Conservation (phyloP, 225 moss, liverwort and hornwort species). For the Physcomitrium patens region DNA sequence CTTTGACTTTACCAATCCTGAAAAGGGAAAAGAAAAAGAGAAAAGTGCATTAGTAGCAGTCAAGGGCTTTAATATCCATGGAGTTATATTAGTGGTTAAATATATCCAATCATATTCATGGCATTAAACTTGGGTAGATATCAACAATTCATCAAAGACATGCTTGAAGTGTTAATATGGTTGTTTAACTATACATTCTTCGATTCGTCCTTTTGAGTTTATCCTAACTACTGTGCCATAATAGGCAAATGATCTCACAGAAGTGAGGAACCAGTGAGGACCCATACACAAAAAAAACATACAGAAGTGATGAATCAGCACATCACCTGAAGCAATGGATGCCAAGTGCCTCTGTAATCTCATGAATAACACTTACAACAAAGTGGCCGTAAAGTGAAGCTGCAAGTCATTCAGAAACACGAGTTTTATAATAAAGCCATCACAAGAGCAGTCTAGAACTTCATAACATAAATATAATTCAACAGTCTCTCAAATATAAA, state of each 20-base stretch:
- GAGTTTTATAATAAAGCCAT: background rate
- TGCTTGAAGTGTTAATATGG: background rate
- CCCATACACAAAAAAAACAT: background rate
- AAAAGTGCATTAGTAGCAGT: background rate
- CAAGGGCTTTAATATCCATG: background rate
- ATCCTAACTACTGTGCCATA: background rate
- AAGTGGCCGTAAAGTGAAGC: slow-evolving; percentile 82
- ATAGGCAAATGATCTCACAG: background rate
- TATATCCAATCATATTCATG: background rate
- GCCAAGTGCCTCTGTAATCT: slow-evolving; percentile 83
- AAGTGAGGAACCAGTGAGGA: no score
- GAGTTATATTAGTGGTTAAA: background rate
- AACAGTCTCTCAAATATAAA: background rate
- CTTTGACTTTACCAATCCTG: slow-evolving; percentile 57
- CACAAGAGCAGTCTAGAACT: background rate
- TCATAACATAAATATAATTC: background rate
- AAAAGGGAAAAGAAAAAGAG: slow-evolving; percentile 20
- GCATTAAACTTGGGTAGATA: background rate
- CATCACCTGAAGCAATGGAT: slow-evolving; percentile 95
- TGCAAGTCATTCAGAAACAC: slow-evolving; percentile 34
- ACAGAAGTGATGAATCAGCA: slow-evolving; percentile 11
- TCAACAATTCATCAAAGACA: background rate
- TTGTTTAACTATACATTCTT: slow-evolving; percentile 2
- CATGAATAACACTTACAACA: slow-evolving; percentile 73
- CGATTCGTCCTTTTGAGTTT: background rate